These are phyloP conservation scores for Fonsecaea monophora DNA, from an alignment of 2,329 filamentous ascomycete species.

Conservation along the genomic window DNA sequence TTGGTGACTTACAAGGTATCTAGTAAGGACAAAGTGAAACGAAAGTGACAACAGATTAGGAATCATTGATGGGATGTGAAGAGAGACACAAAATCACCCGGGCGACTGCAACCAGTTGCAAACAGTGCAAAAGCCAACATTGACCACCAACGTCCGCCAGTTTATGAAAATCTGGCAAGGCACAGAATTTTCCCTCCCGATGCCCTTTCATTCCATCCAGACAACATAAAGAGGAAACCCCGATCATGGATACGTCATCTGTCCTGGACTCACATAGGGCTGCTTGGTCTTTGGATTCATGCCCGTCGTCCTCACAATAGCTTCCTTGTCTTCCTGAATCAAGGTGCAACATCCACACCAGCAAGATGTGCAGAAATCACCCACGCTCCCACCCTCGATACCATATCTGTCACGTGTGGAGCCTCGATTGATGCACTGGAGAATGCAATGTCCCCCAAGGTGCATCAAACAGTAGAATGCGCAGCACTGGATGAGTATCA, in stretches of 20 bases:
- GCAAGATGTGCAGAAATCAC: constrained; percentile 61
- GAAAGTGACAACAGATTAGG: neutral
- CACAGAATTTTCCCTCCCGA: neutral
- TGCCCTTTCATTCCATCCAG: neutral
- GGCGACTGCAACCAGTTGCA: neutral
- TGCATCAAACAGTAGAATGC: constrained; percentile 44
- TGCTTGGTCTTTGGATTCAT: constrained; percentile 38
- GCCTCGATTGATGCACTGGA: constrained; percentile 61
- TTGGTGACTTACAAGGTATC: neutral
- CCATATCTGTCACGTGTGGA: constrained; percentile 62
- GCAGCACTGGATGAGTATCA: constrained; percentile 44
- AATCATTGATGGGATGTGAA: neutral
- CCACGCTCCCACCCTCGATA: constrained; percentile 58
- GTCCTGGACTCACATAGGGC: constrained; percentile 30
- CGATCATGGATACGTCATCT: constrained; percentile 32
- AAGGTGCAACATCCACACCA: constrained; percentile 65
- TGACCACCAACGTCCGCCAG: neutral
- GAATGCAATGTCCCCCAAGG: constrained; percentile 47
- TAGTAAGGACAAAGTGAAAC: neutral
- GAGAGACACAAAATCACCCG: neutral
- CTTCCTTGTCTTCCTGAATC: constrained; percentile 66
- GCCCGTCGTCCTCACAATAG: constrained; percentile 37
- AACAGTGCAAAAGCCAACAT: neutral
- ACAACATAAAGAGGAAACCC: neutral
- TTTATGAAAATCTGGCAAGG: neutral